phyloP scores from a whole-genome alignment of 441 rosid genomes.

The Erodium trifolium region DNA sequence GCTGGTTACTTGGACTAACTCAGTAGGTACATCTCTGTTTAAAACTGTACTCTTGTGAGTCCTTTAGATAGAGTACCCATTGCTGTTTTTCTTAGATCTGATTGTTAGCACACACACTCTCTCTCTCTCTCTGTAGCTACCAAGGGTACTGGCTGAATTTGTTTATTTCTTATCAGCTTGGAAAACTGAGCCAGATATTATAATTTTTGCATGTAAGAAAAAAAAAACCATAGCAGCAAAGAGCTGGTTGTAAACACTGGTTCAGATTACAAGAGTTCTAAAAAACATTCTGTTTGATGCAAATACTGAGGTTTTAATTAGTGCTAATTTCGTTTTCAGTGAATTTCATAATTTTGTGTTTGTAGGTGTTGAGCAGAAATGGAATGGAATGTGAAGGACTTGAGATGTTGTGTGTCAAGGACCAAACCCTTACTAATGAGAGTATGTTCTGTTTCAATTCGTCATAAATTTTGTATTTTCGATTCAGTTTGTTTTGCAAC shows the following conservation, averaged over 20 bases:
- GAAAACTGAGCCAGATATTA: background rate
- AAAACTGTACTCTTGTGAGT: background rate
- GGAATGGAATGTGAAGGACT: constrained; percentile 79
- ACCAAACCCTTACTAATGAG: constrained; percentile 65
- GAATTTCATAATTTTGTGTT: background rate
- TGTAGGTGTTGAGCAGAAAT: constrained; percentile 52
- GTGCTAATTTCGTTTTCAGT: background rate
- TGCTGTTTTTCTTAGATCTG: background rate
- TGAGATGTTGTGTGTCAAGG: constrained; percentile 59
- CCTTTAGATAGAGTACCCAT: background rate
- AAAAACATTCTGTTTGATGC: background rate
- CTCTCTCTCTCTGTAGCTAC: background rate
- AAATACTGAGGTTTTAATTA: background rate
- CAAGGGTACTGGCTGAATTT: background rate
- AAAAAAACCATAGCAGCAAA: background rate
- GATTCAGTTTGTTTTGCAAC: background rate
- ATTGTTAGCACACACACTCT: background rate
- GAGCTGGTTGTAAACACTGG: background rate
- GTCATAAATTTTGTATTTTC: constrained; percentile 5
- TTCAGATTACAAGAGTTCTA: background rate
- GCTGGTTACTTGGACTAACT: background rate
- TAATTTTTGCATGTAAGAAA: constrained; percentile 4
- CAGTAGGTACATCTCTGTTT: background rate
- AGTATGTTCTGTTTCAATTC: constrained; percentile 39
- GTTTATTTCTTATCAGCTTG: background rate